A percentile compares a stretch with the other conserved stretches of the same genome.
These are phyloP conservation scores for Paspalum vaginatum DNA, from an alignment of 176 grass and related monocot genomes.

Conservation along the genomic window DNA sequence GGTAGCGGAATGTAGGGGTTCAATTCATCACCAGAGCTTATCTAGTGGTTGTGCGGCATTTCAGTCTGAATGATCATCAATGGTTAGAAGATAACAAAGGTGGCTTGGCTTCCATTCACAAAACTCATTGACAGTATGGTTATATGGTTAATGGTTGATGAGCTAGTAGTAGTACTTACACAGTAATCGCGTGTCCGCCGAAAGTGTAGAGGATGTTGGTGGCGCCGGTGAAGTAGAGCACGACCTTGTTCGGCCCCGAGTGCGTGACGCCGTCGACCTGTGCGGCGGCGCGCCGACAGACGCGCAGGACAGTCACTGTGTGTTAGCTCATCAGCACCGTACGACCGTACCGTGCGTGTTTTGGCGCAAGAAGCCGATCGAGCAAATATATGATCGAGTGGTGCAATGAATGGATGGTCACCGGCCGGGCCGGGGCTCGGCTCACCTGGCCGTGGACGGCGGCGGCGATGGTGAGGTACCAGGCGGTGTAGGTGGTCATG, in stretches of 20 bases:
- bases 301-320: background rate
- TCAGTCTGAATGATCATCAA: slow-evolving; percentile 16
- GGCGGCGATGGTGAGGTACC: slow-evolving; percentile 58
- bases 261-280: slow-evolving; percentile 55
- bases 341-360: no score
- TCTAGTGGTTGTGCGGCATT: slow-evolving; percentile 37
- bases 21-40: slow-evolving; percentile 34
- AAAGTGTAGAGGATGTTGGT: slow-evolving; percentile 72
- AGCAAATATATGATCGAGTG: background rate
- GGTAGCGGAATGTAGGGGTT: slow-evolving; percentile 28
- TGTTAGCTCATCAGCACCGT: slow-evolving; percentile 6
- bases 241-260: slow-evolving; percentile 46
- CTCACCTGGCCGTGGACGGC: slow-evolving; percentile 54
- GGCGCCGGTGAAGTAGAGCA: slow-evolving; percentile 66
- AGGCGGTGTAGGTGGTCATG: slow-evolving; percentile 68
- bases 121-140: background rate
- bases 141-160: background rate
- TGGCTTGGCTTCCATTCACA: background rate
- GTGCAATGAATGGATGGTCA: background rate
- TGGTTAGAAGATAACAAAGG: slow-evolving; percentile 32
- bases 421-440: background rate
- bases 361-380: no score
- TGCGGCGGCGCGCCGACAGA: background rate
- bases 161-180: slow-evolving; percentile 34
- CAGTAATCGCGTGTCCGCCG: slow-evolving; percentile 59